These are phyloP conservation scores for Meyerozyma carpophila DNA, from an alignment of 1,139 yeast species.

Conservation along the genomic window DNA sequence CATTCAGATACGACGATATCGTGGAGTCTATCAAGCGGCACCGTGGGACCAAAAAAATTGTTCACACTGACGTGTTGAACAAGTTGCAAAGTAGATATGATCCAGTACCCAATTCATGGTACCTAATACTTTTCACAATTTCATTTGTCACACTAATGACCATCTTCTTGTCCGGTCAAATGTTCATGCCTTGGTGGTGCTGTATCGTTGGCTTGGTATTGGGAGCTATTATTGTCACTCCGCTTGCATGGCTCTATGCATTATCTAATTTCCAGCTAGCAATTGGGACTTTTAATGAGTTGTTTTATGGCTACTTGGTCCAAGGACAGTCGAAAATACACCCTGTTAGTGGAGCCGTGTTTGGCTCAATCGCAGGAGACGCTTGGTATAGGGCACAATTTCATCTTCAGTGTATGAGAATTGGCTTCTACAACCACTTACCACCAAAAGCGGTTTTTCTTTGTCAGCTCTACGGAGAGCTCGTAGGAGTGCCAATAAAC, in stretches of 20 bases:
- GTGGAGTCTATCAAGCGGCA: conserved; percentile 6
- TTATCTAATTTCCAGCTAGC: conserved; percentile 47
- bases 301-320: conserved; percentile 41
- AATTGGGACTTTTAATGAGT: conserved; percentile 47
- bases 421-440: conserved; percentile 44
- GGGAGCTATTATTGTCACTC: conserved; percentile 43
- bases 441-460: conserved; percentile 44
- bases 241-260: conserved; percentile 47
- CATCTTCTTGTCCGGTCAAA: conserved; percentile 29
- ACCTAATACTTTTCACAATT: conserved; percentile 23
- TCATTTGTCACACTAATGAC: conserved; percentile 30
- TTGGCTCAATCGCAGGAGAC: conserved; percentile 48
- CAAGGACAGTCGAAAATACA: conserved; percentile 26
- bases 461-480: conserved; percentile 45
- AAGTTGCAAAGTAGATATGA: conserved; percentile 29
- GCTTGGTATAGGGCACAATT: conserved; percentile 52
- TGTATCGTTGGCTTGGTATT: conserved; percentile 36
- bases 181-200: conserved; percentile 50
- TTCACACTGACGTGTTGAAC: conserved; percentile 33
- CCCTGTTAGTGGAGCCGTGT: conserved; percentile 45
- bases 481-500: conserved; percentile 47
- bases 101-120: conserved; percentile 42
- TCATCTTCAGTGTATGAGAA: conserved; percentile 42
- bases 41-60: neutral
- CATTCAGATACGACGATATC: conserved; percentile 12